Conservation (phyloP, 148 eudicot species). For the Rhododendron mucronatum region DNA sequence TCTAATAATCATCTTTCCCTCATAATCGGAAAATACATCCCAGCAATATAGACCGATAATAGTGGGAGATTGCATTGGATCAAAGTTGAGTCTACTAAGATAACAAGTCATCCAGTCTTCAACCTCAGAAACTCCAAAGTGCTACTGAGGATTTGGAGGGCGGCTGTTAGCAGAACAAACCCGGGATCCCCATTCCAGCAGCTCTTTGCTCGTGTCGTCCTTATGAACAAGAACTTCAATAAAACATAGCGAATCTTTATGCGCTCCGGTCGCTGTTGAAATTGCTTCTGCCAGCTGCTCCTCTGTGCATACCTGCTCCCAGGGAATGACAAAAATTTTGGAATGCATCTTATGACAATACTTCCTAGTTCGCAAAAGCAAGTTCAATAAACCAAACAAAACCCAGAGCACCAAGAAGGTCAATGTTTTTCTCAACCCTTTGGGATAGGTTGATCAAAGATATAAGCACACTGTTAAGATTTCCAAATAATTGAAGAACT, state of each 20-base stretch:
- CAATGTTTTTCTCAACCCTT: background rate
- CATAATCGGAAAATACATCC: background rate
- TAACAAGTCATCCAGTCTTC: background rate
- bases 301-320: constrained; percentile 53
- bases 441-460: background rate
- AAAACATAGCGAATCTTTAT: constrained; percentile 65
- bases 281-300: constrained; percentile 64
- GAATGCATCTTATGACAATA: background rate
- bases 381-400: background rate
- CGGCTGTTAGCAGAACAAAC: constrained; percentile 72
- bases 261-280: constrained; percentile 34
- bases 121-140: background rate
- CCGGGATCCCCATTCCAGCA: constrained; percentile 85
- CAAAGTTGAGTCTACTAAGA: background rate
- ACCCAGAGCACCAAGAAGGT: background rate
- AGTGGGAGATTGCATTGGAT: background rate
- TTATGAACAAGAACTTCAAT: constrained; percentile 75
- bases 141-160: constrained; percentile 70
- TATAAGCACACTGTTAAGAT: background rate
- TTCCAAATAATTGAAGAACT: background rate
- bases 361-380: background rate
- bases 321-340: background rate
- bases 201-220: constrained; percentile 76
- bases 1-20: background rate
- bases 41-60: background rate